These are phyloP conservation scores for Cucurbita pepo DNA, from an alignment of 306 rosid genomes.

Conservation along the genomic window DNA sequence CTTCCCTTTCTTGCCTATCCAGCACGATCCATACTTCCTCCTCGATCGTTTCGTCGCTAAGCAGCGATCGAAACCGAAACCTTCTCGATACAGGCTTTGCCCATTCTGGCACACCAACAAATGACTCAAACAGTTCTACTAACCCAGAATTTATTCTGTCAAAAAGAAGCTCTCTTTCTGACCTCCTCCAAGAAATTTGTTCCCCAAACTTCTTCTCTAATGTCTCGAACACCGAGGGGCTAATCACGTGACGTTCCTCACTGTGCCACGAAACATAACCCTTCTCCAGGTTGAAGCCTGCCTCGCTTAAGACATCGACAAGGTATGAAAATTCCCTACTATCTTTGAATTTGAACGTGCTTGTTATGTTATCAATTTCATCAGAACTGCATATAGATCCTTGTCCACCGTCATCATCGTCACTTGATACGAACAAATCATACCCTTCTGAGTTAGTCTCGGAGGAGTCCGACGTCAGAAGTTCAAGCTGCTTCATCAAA, in stretches of 20 bases:
- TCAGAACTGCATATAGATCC: conserved; percentile 16
- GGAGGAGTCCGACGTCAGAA: conserved; percentile 35
- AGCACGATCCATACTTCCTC: conserved; percentile 65
- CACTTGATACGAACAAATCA: conserved; percentile 60
- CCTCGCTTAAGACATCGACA: conserved; percentile 55
- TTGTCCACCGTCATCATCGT: conserved; percentile 48
- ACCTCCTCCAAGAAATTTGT: conserved; percentile 56
- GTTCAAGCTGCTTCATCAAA: conserved; percentile 11
- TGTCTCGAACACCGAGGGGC: conserved; percentile 36
- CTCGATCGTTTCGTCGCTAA: conserved; percentile 32
- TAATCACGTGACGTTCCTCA: conserved; percentile 39
- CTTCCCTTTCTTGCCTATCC: conserved; percentile 38
- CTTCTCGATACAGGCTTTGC: conserved; percentile 39
- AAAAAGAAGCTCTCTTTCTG: conserved; percentile 64
- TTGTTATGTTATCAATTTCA: conserved; percentile 20
- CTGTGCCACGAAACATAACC: conserved; percentile 31
- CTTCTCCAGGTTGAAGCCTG: conserved; percentile 21
- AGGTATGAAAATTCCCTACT: conserved; percentile 65
- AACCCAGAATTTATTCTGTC: conserved; percentile 56
- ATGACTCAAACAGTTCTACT: conserved; percentile 34
- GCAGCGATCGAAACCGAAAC: conserved; percentile 25
- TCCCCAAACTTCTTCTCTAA: conserved; percentile 73
- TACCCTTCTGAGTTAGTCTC: conserved; percentile 39
- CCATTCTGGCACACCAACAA: conserved; percentile 33
- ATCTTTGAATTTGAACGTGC: conserved; percentile 35